Base-by-base conservation (phyloP, 208 protist genomes). In the Acanthamoeba sp. region DNA sequence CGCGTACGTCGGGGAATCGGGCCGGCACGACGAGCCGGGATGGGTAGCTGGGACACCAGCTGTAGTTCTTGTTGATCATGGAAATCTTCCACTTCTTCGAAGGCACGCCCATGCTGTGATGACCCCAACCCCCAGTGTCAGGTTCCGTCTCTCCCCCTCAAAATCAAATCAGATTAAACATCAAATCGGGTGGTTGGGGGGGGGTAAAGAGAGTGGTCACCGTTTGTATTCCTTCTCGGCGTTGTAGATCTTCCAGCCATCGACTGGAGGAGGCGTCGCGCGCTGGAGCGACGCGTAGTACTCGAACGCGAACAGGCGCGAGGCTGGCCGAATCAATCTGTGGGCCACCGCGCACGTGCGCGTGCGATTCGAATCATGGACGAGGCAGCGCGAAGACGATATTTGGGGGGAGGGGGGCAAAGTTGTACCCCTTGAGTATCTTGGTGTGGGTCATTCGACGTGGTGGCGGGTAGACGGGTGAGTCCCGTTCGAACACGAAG, bases 231-330 rank as follows among this genome's bases (percentile, higher is more conserved):
- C 85, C 24, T 32, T 45, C 29, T 73, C 50, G 18, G 85, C 34
- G 27, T 94, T 59, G 66, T 94, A 94, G 20, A 94, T 80, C 24
- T 82, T 94, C 90, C 90, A 94, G 32, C 90, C 90, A 45, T 94
- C 90, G 16, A 84, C 90, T 32, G 24, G 85, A 73, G 59, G 85
- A 24, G 50, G 85, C 18, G 57, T 18, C n/a, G 12, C n/a, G 18
- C 57, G 59, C 36, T 64, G 59, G 16, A 91, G 85, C 4, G 57
- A 27, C 32, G 85, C 36, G 36, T 32, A 24, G 32, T 91, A 91
- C 10, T 73, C n/a, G 27, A 91, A 91, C 55, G 85, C 85, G 48
- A 91, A 91, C 38, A 71, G n/a, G 5, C 85, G 85, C 48, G 85
- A 55, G 12, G 36, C 45, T 2, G 78, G 78, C 0, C 48, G 78